Evolutionary conservation across 73 alveolate genomes (phyloP).

Genomic region (Paramecium octaurelia): DNA sequence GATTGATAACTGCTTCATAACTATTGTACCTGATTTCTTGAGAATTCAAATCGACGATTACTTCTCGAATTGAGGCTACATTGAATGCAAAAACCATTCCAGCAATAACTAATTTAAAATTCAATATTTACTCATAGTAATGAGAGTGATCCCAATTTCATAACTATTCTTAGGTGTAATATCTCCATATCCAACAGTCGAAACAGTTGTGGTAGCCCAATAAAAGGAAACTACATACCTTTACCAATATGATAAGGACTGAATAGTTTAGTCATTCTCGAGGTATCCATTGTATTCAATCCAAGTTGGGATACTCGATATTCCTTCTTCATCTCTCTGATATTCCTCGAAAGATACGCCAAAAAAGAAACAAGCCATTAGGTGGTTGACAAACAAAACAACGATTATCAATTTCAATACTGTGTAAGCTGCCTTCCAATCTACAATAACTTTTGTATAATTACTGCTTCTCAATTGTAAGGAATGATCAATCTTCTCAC

Average conservation of each 20-base stretch:
- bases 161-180: slow-evolving; percentile 24
- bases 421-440: neutral
- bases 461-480: neutral
- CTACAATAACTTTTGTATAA: neutral
- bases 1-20: slow-evolving; percentile 9
- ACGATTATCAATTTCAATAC: slow-evolving; percentile 1
- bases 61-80: slow-evolving; percentile 34
- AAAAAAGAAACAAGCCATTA: slow-evolving; percentile 34
- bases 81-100: slow-evolving; percentile 50
- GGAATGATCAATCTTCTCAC: neutral
- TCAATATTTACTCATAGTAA: neutral
- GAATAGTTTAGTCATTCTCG: neutral
- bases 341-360: neutral
- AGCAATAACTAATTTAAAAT: neutral
- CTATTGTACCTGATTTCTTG: neutral
- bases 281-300: neutral
- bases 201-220: slow-evolving; percentile 33
- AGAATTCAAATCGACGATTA: neutral
- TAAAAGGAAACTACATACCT: slow-evolving; percentile 11
- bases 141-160: neutral
- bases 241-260: neutral
- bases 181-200: slow-evolving; percentile 51
- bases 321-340: neutral
- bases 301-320: neutral
- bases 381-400: neutral